A percentile compares a stretch with the other conserved stretches of the same genome.
Evolutionary conservation across 768 basidiomycete genomes (phyloP).

Genomic region (Boletus rubroflammeus): DNA sequence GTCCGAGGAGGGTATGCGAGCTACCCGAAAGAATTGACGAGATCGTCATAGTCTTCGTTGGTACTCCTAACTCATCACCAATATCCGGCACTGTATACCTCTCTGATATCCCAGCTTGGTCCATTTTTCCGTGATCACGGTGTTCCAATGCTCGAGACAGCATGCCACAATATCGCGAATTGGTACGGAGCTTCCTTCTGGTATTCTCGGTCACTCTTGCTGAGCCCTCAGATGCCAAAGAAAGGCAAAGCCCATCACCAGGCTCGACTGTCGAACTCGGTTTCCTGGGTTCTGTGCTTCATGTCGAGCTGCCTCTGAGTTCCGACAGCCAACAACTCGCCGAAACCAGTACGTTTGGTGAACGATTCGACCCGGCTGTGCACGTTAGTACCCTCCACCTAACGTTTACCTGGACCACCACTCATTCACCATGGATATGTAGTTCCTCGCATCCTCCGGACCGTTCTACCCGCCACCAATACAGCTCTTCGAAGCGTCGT

Average conservation of each 20-base stretch:
- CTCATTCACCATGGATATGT: neutral
- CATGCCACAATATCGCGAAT: constrained; percentile 78
- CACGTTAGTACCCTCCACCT: constrained; percentile 38
- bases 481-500: constrained; percentile 57
- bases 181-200: constrained; percentile 53
- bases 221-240: constrained; percentile 36
- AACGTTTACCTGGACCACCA: no score
- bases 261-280: constrained; percentile 74
- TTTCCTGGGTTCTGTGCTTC: constrained; percentile 74
- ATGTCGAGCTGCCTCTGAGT: constrained; percentile 65
- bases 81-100: constrained; percentile 81
- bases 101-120: constrained; percentile 62
- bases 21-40: neutral
- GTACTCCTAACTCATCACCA: constrained; percentile 78
- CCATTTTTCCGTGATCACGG: constrained; percentile 73
- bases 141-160: constrained; percentile 76
- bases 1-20: neutral
- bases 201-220: constrained; percentile 1
- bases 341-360: constrained; percentile 47
- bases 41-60: constrained; percentile 38
- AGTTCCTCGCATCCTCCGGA: constrained; percentile 69
- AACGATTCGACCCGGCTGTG: constrained; percentile 47
- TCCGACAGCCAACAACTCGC: constrained; percentile 72
- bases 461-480: constrained; percentile 57
- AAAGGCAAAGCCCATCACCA: constrained; percentile 72